Evolutionary conservation across 768 basidiomycete genomes (phyloP).

Genomic region (Candolleomyces eurysporus): DNA sequence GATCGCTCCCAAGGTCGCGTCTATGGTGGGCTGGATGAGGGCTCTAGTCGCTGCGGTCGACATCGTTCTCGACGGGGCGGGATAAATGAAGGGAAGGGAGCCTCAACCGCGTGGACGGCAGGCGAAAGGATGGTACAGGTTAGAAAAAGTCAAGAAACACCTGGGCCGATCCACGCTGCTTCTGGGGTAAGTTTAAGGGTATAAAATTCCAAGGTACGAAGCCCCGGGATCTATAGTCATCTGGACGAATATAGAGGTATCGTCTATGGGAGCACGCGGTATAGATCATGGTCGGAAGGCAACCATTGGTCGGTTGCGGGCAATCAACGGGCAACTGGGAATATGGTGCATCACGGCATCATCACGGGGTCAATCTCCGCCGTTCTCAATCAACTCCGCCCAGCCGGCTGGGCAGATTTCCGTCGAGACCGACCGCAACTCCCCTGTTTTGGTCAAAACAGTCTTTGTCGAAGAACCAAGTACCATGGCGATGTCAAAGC

Average conservation of each 20-base stretch:
- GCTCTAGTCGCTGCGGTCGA: slow-evolving; percentile 1
- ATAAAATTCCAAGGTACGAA: slow-evolving; percentile 6
- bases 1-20: slow-evolving; percentile 53
- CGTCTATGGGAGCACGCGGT: slow-evolving; percentile 1
- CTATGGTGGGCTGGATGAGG: not conserved
- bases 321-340: slow-evolving; percentile 3
- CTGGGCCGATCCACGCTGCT: not conserved
- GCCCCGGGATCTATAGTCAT: not conserved
- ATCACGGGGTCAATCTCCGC: not conserved
- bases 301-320: not conserved
- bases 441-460: too few species aligned
- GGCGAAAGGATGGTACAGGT: slow-evolving; percentile 11
- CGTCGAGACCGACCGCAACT: not conserved
- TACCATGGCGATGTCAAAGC: too few species aligned
- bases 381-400: not conserved
- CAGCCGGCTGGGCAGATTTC: not conserved
- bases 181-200: slow-evolving; percentile 6
- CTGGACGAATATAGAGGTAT: not conserved
- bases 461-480: too few species aligned
- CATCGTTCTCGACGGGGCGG: not conserved
- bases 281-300: slow-evolving; percentile 1
- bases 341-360: not conserved
- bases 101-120: not conserved
- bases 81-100: slow-evolving; percentile 1
- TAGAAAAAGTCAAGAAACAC: slow-evolving; percentile 9